phyloP scores from a whole-genome alignment of 352 stramenopile genomes.

The Phytophthora meadii region DNA sequence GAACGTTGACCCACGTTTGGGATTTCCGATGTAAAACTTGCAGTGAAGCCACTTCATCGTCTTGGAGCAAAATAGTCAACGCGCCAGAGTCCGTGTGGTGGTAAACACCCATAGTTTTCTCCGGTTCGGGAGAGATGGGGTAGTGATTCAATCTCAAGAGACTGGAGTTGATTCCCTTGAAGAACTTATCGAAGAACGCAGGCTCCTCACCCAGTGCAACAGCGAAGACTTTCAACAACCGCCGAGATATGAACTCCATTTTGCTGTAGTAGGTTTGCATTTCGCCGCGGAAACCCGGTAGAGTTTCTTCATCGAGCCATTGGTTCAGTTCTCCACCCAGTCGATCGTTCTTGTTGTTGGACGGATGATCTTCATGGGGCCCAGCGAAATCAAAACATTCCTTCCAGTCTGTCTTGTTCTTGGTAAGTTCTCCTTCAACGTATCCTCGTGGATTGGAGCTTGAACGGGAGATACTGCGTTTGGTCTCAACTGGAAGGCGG shows the following conservation, averaged over 20 bases:
- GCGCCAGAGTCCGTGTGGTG: constrained; percentile 65
- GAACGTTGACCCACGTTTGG: constrained; percentile 55
- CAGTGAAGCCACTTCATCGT: constrained; percentile 54
- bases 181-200: constrained; percentile 70
- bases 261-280: constrained; percentile 51
- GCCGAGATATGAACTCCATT: constrained; percentile 63
- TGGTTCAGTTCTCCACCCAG: constrained; percentile 90
- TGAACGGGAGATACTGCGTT: constrained; percentile 65
- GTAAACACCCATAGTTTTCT: constrained; percentile 58
- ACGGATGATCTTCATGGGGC: constrained; percentile 43
- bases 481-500: constrained; percentile 59
- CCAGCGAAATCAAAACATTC: constrained; percentile 81
- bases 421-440: constrained; percentile 95
- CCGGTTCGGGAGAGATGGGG: constrained; percentile 57
- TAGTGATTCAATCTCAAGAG: constrained; percentile 94
- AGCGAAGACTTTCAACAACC: constrained; percentile 63
- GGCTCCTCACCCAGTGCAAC: constrained; percentile 54
- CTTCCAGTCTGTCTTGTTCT: constrained; percentile 95
- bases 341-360: constrained; percentile 59
- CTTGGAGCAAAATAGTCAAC: constrained; percentile 58
- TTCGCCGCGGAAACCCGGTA: constrained; percentile 62
- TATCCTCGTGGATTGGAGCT: constrained; percentile 88
- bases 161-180: constrained; percentile 76
- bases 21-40: constrained; percentile 51
- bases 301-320: constrained; percentile 51